A percentile compares a stretch with the other conserved stretches of the same genome.
Evolutionary conservation across 108 stramenopile species (phyloP).

Genomic region (Hondaea fermentalgiana): DNA sequence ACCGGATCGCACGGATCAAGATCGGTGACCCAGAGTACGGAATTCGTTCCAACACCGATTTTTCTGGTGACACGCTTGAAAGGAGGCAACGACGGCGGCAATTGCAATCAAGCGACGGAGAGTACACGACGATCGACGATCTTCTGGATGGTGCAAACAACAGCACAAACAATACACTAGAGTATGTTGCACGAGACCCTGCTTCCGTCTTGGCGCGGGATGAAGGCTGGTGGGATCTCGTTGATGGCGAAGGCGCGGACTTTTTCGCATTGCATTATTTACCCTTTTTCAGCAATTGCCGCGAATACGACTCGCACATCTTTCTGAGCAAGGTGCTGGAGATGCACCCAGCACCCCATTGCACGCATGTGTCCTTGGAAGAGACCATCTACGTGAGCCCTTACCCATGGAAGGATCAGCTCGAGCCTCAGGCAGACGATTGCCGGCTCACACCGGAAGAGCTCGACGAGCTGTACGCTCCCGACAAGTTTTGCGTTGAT

Average conservation of each 20-base stretch:
- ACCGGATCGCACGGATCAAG: constrained; percentile 28
- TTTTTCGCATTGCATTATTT: constrained; percentile 63
- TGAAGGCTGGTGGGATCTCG: constrained; percentile 24
- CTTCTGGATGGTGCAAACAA: background rate
- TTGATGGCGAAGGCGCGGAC: constrained; percentile 15
- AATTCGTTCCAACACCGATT: background rate
- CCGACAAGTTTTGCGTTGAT: background rate
- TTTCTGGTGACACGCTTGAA: background rate
- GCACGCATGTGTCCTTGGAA: constrained; percentile 31
- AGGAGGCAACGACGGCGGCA: too few relatives aligned
- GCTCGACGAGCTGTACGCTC: background rate
- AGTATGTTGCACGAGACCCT: constrained; percentile 8
- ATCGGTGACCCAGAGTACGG: constrained; percentile 35
- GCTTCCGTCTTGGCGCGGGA: background rate
- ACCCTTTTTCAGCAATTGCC: constrained; percentile 69
- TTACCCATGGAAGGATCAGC: constrained; percentile 36
- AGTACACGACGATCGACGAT: background rate
- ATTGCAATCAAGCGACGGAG: too few relatives aligned
- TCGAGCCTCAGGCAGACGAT: background rate
- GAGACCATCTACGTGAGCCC: constrained; percentile 41
- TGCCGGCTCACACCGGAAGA: constrained; percentile 18
- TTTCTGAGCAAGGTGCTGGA: constrained; percentile 62
- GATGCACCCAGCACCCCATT: constrained; percentile 58
- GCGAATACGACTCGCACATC: constrained; percentile 68
- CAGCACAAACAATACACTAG: background rate